Evolutionary conservation across 1,139 yeast species (phyloP), one percentile per base, ranked within the genome.

Genomic region (Hanseniaspora uvarum): DNA sequence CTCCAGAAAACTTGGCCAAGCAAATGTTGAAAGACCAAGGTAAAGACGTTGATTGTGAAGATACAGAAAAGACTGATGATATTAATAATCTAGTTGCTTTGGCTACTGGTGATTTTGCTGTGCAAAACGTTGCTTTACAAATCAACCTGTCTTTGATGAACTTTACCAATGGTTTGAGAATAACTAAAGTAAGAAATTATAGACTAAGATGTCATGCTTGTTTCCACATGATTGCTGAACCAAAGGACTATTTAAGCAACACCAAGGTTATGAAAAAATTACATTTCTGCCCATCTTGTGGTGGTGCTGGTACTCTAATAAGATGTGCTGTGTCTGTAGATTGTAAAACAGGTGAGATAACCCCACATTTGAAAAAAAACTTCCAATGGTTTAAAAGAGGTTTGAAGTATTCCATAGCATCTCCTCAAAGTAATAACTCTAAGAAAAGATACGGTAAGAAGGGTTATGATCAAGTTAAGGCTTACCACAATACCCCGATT

Each of bases 131-230:
- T 11, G 79, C 96, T 1, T 75, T 94, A 71, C 97, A 92, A 68
- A 76, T 94, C 63, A 96, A 96, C 7, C 70, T 92, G 53, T 83
- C 86, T 60, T 73, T 92, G 60, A 83, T 94, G 79, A 89, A 89
- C 67, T 77, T 86, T 33, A 77, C 80, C 72, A 81, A 92, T 1
- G 98, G 98, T 24, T 73, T 81, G 59, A 88, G 83, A 63, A 88
- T 92, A 69, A 83, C 79, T 61, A 79, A 86, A 66, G 86, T 92
- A 49, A 79, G 95, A 68, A 87, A 84, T 68, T 88, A 86, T 68
- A 89, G 89, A 96, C 77, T 86, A 64, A 77, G 99, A 68, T 92
- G 99, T 68, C 96, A 92, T 68, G 99, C 96, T 0, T 92, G 99
- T 70, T 94, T 92, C 78, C 73, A 79, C 58, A 72, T 88, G 64